Evolutionary conservation across 176 grass and related monocot genomes (phyloP).

Genomic region (Zoysia pacifica): DNA sequence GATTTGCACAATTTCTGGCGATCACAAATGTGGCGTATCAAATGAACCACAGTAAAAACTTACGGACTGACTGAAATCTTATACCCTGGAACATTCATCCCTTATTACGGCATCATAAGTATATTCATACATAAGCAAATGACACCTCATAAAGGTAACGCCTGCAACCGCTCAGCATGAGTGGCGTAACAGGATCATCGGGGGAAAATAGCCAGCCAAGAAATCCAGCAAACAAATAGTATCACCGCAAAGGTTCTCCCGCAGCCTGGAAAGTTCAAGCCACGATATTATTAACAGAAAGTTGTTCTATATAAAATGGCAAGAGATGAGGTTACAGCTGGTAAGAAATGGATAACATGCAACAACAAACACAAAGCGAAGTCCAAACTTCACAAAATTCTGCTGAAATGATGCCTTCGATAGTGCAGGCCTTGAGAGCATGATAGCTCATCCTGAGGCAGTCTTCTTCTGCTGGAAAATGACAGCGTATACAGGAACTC

Average conservation of each 20-base stretch:
- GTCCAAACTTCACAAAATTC: constrained; percentile 42
- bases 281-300: constrained; percentile 55
- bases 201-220: neutral
- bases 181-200: neutral
- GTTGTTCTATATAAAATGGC: constrained; percentile 23
- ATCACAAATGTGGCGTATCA: neutral
- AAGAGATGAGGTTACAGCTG: constrained; percentile 40
- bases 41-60: neutral
- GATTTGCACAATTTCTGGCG: neutral
- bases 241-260: constrained; percentile 20
- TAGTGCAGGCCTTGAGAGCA: constrained; percentile 13
- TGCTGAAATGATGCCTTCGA: constrained; percentile 29
- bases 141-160: constrained; percentile 6
- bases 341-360: constrained; percentile 35
- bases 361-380: constrained; percentile 37
- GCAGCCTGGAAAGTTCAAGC: constrained; percentile 49
- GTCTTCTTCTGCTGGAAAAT: constrained; percentile 86
- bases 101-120: neutral
- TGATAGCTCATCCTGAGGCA: constrained; percentile 51
- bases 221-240: neutral
- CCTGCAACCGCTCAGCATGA: neutral
- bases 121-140: neutral
- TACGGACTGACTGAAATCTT: too few relatives aligned
- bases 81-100: neutral
- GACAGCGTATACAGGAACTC: constrained; percentile 68